phyloP scores from a whole-genome alignment of 345 rosid genomes.

The Citrus glauca region DNA sequence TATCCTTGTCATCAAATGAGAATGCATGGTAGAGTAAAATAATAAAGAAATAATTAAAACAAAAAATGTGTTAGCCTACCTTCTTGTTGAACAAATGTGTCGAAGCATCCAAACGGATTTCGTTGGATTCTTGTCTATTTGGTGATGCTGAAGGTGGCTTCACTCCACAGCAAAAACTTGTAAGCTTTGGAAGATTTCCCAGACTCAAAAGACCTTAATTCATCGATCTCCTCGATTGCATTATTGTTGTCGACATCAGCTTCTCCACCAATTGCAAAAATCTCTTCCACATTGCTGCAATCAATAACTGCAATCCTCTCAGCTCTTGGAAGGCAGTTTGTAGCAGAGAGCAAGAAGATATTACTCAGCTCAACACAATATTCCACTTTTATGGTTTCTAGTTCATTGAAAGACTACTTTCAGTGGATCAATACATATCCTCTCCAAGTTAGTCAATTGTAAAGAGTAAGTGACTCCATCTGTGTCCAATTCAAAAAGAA shows the following conservation, averaged over 20 bases:
- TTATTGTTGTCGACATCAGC: background rate
- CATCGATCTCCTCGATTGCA: background rate
- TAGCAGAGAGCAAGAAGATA: conserved; percentile 10
- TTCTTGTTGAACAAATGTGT: background rate
- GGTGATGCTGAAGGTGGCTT: background rate
- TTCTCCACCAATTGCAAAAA: conserved; percentile 7
- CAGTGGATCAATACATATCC: conserved; percentile 1
- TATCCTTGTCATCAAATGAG: too few relatives aligned
- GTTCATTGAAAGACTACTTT: conserved; percentile 2
- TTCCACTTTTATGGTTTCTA: conserved; percentile 3
- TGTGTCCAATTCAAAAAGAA: background rate
- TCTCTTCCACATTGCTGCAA: conserved; percentile 13
- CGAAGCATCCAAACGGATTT: background rate
- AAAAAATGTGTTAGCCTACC: background rate
- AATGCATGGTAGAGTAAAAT: background rate
- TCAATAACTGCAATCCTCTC: conserved; percentile 7
- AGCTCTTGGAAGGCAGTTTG: conserved; percentile 10
- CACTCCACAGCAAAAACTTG: background rate
- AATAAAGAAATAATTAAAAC: too few relatives aligned
- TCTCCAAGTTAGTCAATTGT: background rate
- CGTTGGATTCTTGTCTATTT: background rate
- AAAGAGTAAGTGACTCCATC: conserved; percentile 9
- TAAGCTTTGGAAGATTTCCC: background rate
- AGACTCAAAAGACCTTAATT: background rate
- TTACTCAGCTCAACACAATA: background rate